Conservation (phyloP, 208 protist genomes). For the Trypanosoma avium region DNA sequence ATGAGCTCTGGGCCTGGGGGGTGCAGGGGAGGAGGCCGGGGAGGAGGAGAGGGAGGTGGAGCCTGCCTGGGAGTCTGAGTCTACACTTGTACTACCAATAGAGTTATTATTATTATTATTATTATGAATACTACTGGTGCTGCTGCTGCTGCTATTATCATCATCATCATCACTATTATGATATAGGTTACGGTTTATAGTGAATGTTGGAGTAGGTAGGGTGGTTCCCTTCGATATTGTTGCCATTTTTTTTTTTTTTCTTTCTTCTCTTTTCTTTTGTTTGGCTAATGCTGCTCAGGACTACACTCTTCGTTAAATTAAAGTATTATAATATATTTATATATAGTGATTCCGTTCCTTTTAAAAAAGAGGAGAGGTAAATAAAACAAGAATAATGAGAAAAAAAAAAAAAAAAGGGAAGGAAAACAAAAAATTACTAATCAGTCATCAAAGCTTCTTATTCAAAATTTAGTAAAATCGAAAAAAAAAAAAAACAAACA, state of each 20-base stretch:
- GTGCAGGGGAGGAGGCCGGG: background rate
- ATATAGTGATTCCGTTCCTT: too few species aligned
- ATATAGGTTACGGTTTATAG: too few species aligned
- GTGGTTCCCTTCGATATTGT: background rate
- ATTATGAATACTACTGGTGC: background rate
- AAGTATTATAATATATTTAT: too few species aligned
- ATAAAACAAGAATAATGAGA: conserved; percentile 18
- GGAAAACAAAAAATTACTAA: too few species aligned
- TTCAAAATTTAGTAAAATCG: too few species aligned
- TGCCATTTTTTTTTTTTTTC: background rate
- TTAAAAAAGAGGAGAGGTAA: background rate
- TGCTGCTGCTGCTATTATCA: background rate
- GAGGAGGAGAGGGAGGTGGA: background rate
- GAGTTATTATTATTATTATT: background rate
- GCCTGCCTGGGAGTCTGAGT: too few species aligned
- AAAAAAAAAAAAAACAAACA: too few species aligned
- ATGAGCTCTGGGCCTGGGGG: background rate
- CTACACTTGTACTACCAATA: too few species aligned
- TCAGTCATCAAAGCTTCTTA: too few species aligned
- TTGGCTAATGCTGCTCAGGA: background rate
- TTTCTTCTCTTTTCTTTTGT: background rate
- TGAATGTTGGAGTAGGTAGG: background rate
- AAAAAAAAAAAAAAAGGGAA: conserved; percentile 8
- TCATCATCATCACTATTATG: too few species aligned
- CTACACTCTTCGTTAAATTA: too few species aligned